Base-by-base conservation (phyloP, 495 filamentous ascomycete genomes). In the Neurospora sp. region DNA sequence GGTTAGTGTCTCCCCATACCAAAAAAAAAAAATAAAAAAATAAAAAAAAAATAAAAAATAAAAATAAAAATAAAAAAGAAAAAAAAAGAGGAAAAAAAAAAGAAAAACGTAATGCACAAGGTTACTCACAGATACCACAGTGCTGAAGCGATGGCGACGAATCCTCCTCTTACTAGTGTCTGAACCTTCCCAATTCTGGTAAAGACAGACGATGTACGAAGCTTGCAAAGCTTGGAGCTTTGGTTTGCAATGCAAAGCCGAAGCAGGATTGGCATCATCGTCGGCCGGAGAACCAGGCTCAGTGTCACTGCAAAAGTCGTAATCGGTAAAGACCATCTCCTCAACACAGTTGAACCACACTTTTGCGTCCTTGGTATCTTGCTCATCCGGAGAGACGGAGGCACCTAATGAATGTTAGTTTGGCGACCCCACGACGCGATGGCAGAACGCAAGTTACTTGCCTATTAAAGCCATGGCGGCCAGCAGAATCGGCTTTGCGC, bases 281-380 rank as follows among this genome's bases (percentile, higher is more conserved):
- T 48, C 39, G 9, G n/a, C 45, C 14, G 71, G 61, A 9, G 71
- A 72, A 22, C 69, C 22, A 9, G 77, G 72, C 16, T 80, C 78
- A 3, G 74, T 74, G 68, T 80, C 78, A 22, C 76, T 75, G 72
- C 78, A 78, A 59, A 80, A 80, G 68, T 80, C 78, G 38, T 75
- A 75, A 48, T 80, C 78, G 12, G 75, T 74, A 39, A 80, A 80
- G 9, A 77, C 78, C 77, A 80, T 79, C 70, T 80, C 78, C 27
- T 80, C 78, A 37, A 80, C 78, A 40, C 76, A 79, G 74, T 79
- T 79, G 48, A 80, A 76, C 78, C 77, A 80, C 72, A 75, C 71
- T 22, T 44, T 72, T 14, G 78, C 78, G 10, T 80, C 78, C n/a
- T 74, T 73, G 74, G 72, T 76, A 70, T 80, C 78, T 22, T 59